Percentiles rank a stretch among this genome's conserved stretches.
Conservation (phyloP, 2,329 filamentous ascomycete genomes). For the Bretziella fagacearum region DNA sequence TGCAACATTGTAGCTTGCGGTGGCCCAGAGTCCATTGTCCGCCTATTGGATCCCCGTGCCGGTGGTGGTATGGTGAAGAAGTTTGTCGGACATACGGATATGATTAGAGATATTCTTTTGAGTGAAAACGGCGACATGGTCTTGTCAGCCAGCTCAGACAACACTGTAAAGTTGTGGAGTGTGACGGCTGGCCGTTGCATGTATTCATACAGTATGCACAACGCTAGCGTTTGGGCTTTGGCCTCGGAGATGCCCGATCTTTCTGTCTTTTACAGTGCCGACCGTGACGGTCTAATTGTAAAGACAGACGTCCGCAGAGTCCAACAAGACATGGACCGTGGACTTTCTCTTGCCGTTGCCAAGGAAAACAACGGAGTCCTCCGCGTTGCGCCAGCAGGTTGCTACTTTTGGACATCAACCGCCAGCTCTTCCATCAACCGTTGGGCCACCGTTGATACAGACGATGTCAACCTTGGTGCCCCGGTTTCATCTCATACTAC, state of each 20-base stretch:
- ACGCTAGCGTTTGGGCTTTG: slow-evolving; percentile 92
- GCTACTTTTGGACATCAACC: slow-evolving; percentile 79
- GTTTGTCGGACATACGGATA: slow-evolving; percentile 92
- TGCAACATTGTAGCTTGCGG: slow-evolving; percentile 75
- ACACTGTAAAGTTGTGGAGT: slow-evolving; percentile 97
- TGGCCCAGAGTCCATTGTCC: slow-evolving; percentile 81
- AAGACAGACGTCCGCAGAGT: slow-evolving; percentile 79
- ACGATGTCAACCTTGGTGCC: slow-evolving; percentile 46
- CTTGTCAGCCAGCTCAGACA: slow-evolving; percentile 85
- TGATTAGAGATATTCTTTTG: slow-evolving; percentile 77
- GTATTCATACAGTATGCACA: slow-evolving; percentile 98
- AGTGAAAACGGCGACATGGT: slow-evolving; percentile 80
- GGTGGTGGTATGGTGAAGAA: slow-evolving; percentile 88
- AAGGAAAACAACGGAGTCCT: slow-evolving; percentile 77
- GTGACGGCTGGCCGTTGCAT: slow-evolving; percentile 89
- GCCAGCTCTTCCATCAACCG: slow-evolving; percentile 82
- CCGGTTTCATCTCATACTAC: background rate
- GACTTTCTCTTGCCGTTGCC: slow-evolving; percentile 73
- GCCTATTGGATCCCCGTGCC: slow-evolving; percentile 78
- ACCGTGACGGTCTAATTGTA: slow-evolving; percentile 81
- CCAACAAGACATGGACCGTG: slow-evolving; percentile 57
- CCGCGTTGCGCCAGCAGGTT: slow-evolving; percentile 50
- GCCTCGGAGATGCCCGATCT: slow-evolving; percentile 77
- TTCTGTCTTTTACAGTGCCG: slow-evolving; percentile 83
- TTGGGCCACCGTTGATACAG: slow-evolving; percentile 75